phyloP scores from a whole-genome alignment of 2,329 filamentous ascomycete species.

The Hymenoscyphus albidus region DNA sequence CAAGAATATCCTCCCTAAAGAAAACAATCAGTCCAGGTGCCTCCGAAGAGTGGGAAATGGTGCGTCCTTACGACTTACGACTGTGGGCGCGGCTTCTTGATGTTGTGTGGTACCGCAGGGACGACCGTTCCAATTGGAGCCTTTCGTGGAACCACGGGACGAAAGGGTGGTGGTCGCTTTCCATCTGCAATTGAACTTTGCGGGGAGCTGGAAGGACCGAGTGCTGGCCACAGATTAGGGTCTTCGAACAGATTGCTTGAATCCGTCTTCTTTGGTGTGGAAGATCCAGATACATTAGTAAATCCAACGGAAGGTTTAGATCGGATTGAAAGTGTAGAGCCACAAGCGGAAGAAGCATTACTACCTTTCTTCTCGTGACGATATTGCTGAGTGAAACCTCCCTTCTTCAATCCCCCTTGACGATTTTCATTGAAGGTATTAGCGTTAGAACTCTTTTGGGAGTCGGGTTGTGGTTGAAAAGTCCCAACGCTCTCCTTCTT shows the following conservation, averaged over 20 bases:
- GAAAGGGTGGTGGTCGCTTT: conserved; percentile 19
- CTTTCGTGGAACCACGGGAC: conserved; percentile 8
- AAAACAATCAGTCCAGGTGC: conserved; percentile 7
- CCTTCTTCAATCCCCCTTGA: neutral
- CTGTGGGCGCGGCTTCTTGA: conserved; percentile 20
- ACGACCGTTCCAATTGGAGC: conserved; percentile 14
- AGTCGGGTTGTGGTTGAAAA: neutral
- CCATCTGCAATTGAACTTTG: conserved; percentile 22
- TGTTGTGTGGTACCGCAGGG: conserved; percentile 22
- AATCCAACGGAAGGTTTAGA: neutral
- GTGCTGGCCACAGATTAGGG: conserved; percentile 23
- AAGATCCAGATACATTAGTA: neutral
- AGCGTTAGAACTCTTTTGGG: neutral
- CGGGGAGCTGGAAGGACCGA: conserved; percentile 19
- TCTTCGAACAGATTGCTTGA: conserved; percentile 13
- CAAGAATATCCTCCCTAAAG: conserved; percentile 14
- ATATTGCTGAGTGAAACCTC: neutral
- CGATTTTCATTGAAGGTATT: neutral
- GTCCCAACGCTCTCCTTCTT: neutral
- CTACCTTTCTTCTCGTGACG: neutral
- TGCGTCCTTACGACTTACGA: conserved; percentile 29
- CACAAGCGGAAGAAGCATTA: neutral
- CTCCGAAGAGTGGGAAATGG: neutral
- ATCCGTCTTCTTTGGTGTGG: conserved; percentile 6
- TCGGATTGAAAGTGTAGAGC: neutral